Base-by-base conservation (phyloP, 371 early-diverging fungal genomes). In the Circinella umbellata region DNA sequence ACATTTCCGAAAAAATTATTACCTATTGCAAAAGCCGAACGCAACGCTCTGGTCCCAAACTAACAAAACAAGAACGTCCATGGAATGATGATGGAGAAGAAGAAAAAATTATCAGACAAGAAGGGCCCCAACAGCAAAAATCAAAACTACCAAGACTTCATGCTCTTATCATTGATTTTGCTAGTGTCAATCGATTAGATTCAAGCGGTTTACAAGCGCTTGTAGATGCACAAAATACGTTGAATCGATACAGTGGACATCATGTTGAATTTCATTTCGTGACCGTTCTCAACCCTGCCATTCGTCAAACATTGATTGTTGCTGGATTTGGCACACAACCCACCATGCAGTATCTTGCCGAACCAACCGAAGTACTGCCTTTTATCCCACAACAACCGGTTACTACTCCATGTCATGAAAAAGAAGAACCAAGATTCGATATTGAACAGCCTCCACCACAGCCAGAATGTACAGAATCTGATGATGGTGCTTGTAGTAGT, bases 101-200 rank as follows among this genome's bases (percentile, higher is more conserved):
- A 10, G 53, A 68, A 9, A 67, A 75, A 34, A 70, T 71, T 15
- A 73, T 63, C 27, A 27, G 27, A 42, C 42, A 42, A 15, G 72
- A 74, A 48, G 73, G 61, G 34, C 59, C 53, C 9, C 8, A 34
- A n/a, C 57, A 57, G 6, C 57, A 34, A 57, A 34, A 34, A 11
- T 27, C 18, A 34, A n/a, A 70, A 27, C 57, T 77, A 37, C 89
- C 90, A 48, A 67, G 69, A 17, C 73, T 92, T 20, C 78, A 83
- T 51, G 90, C 90, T 27, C 67, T 90, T 15, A 84, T 92, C 34
- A 79, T 92, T 70, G 93, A 91, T 69, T 88, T 91, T 66, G 72
- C 86, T 0, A 78, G 83, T 46, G 93, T 91, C 34, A 89, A 88
- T 64, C 66, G 74, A 34, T 66, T 91, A 34, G 92, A 92, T 74